These are phyloP conservation scores for Alternaria brassicae DNA, from an alignment of 2,329 filamentous ascomycete genomes.

Conservation along the genomic window DNA sequence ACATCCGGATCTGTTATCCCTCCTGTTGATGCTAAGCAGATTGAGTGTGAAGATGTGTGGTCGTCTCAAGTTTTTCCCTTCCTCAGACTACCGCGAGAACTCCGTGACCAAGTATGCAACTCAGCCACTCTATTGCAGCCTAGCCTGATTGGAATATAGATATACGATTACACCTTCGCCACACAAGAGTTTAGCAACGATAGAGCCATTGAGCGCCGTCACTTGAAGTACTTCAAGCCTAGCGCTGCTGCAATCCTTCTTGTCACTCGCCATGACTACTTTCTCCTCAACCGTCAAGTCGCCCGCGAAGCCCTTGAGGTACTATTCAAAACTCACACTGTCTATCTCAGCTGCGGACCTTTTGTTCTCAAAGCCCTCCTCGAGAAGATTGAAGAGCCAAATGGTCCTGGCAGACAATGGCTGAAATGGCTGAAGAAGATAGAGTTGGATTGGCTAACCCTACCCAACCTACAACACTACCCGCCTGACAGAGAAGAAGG, in stretches of 20 bases:
- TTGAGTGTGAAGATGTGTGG: conserved; percentile 7
- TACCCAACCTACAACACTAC: conserved; percentile 43
- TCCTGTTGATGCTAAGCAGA: not conserved
- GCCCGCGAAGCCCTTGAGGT: conserved; percentile 45
- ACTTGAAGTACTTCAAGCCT: conserved; percentile 43
- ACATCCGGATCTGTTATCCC: not conserved
- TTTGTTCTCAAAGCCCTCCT: conserved; percentile 45
- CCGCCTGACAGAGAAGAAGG: conserved; percentile 37
- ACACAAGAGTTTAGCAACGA: conserved; percentile 34
- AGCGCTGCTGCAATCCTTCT: conserved; percentile 42
- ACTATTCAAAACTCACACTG: conserved; percentile 44
- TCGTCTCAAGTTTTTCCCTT: conserved; percentile 34
- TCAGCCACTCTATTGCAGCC: not conserved
- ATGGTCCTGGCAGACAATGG: conserved; percentile 37
- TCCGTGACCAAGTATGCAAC: conserved; percentile 45
- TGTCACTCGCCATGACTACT: conserved; percentile 43
- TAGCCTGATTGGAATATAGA: conserved; percentile 21
- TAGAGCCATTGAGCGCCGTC: conserved; percentile 45
- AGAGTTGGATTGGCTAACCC: conserved; percentile 47
- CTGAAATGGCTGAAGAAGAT: conserved; percentile 42
- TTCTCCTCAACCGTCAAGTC: conserved; percentile 46
- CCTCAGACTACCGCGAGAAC: conserved; percentile 45
- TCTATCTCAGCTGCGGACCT: conserved; percentile 46
- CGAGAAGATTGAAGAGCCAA: conserved; percentile 34
- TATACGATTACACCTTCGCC: conserved; percentile 41